These are phyloP conservation scores for Fusarium sp. DNA, from an alignment of 2,329 filamentous ascomycete genomes.

Conservation along the genomic window DNA sequence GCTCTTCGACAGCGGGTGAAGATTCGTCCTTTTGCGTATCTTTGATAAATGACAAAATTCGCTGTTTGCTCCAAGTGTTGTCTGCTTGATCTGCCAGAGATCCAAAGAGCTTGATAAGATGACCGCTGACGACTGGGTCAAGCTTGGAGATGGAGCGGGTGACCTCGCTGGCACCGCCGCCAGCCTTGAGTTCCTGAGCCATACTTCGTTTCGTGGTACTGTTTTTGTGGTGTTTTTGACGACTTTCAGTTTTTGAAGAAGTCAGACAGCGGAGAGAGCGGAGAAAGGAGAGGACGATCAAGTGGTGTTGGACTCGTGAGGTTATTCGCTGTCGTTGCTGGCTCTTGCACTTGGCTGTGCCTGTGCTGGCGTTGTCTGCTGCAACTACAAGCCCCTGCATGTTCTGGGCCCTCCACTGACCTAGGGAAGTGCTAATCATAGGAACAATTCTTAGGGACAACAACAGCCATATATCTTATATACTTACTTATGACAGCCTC, in stretches of 20 bases:
- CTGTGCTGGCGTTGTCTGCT: conserved; percentile 1
- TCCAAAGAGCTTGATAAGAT: conserved; percentile 62
- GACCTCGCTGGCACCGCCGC: conserved; percentile 61
- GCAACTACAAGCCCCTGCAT: conserved; percentile 35
- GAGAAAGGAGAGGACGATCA: conserved; percentile 37
- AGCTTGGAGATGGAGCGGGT: conserved; percentile 57
- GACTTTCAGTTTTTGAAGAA: conserved; percentile 13
- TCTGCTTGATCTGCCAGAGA: conserved; percentile 55
- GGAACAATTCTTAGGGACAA: not conserved
- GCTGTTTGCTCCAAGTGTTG: conserved; percentile 60
- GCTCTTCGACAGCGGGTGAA: conserved; percentile 44
- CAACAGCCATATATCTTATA: not conserved
- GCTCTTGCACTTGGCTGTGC: conserved; percentile 1
- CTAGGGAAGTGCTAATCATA: not conserved
- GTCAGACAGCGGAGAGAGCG: conserved; percentile 25
- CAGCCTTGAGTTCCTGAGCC: conserved; percentile 54
- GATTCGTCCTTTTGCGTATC: conserved; percentile 59
- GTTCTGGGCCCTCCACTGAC: conserved; percentile 11
- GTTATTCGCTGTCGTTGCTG: conserved; percentile 40
- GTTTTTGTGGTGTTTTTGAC: not conserved
- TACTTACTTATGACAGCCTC: no score
- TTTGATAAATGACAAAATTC: conserved; percentile 60
- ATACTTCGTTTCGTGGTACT: conserved; percentile 13
- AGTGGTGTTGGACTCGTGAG: conserved; percentile 37
- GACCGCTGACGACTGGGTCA: conserved; percentile 55